Base-by-base conservation (phyloP, 164 flowering plant species). In the Sedum album region DNA sequence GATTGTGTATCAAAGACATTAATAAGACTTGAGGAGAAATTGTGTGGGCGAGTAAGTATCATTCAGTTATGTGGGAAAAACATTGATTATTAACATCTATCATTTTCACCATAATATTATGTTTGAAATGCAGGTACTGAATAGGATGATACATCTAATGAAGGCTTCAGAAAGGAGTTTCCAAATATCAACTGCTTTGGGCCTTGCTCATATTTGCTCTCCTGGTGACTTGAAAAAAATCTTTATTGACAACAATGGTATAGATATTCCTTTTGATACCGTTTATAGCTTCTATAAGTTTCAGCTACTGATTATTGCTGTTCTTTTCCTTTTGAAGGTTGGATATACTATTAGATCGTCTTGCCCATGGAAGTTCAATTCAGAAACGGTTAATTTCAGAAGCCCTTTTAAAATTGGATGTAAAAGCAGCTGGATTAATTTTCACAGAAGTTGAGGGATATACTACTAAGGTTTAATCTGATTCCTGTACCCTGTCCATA, bases 1-100 rank as follows among this genome's bases (percentile, higher is more conserved):
- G 93, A 86, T 74, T 88, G 93, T 81, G 86, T 86, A 11, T 84
- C 90, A 25, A 86, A 82, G 73, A 88, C 93, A 31, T 74, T 88
- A 77, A 83, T 84, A 74, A 76, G 93, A 76, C 71, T 88, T 48
- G 88, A 82, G 79, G 90, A 86, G 79, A 88, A 88, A 76, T 79
- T 88, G 53, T 74, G 78, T 73, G 90, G 88, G 39, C 78, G 89
- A 72, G 93, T 88, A 72, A 75, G 88, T 77, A 30, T 33, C 15
- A 28, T 28, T 26, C 15, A 28, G 18, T 26, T 26, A 26, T n/a
- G n/a, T 28, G 9, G 33, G 33, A 28, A 30, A 28, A 11, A 28
- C 13, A 57, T 57, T 26, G 6, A 11, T 23, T 14, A 2, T 13
- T 57, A 8, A 26, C 20, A 57, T 11, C 1, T 11, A 11, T 30